Conservation (phyloP, 345 rosid species). For the Streptanthus diversifolius region DNA sequence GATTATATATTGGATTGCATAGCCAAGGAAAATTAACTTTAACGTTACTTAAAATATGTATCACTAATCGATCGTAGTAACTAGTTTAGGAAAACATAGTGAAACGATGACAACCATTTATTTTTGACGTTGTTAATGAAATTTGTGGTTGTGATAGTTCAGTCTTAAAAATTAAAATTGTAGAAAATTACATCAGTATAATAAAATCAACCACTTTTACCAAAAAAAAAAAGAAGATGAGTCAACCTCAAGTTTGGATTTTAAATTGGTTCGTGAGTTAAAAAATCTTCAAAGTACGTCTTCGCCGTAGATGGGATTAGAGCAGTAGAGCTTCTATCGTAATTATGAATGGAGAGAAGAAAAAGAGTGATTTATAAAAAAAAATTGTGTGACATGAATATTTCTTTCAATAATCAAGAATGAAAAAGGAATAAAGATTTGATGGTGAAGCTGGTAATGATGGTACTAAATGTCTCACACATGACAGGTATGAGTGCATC, state of each 20-base stretch:
- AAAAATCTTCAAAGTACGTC: neutral
- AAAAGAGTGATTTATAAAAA: neutral
- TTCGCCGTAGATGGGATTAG: neutral
- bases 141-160: neutral
- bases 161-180: neutral
- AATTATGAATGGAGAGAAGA: neutral
- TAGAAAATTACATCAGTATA: neutral
- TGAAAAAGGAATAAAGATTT: neutral
- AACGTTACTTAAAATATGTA: conserved; percentile 6
- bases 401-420: neutral
- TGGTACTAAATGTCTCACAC: conserved; percentile 35
- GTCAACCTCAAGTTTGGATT: no score
- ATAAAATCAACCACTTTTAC: no score
- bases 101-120: neutral
- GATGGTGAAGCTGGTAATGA: conserved; percentile 33
- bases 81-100: neutral
- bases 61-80: neutral
- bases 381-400: neutral
- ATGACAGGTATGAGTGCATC: conserved; percentile 37
- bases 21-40: neutral
- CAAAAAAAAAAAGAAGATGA: no score
- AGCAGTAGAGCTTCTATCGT: neutral
- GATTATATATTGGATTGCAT: conserved; percentile 16
- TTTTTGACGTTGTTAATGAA: neutral
- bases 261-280: neutral